Conservation (phyloP, 192 early-diverging fungal species). For the Entophlyctis helioformis region DNA sequence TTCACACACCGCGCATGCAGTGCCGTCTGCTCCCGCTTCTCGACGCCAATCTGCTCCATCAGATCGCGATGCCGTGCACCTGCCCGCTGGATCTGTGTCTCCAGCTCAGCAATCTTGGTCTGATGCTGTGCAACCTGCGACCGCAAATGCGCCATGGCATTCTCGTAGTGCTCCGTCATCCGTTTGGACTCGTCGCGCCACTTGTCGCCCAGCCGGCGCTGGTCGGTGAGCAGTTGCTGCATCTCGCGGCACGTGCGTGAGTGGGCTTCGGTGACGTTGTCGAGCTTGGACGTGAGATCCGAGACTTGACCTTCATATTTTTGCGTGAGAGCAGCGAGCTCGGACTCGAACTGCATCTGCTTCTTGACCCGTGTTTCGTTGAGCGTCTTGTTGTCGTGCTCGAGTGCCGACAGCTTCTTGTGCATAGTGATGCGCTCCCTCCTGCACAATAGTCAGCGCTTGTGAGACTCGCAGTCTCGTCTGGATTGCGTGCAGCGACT, state of each 20-base stretch:
- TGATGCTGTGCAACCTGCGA: slow-evolving; percentile 4
- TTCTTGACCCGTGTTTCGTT: slow-evolving; percentile 6
- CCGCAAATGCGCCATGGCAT: slow-evolving; percentile 10
- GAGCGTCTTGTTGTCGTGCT: slow-evolving; percentile 24
- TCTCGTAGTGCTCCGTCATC: slow-evolving; percentile 11
- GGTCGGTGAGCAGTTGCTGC: slow-evolving; percentile 23
- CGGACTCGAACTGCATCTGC: slow-evolving; percentile 7
- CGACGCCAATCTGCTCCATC: slow-evolving; percentile 14
- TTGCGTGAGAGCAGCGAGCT: slow-evolving; percentile 5
- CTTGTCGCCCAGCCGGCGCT: slow-evolving; percentile 16
- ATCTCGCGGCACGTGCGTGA: slow-evolving; percentile 23
- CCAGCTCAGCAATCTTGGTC: slow-evolving; percentile 12
- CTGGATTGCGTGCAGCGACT: background rate
- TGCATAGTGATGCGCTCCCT: slow-evolving; percentile 17
- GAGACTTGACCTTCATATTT: slow-evolving; percentile 7
- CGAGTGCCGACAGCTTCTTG: slow-evolving; percentile 15
- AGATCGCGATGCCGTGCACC: slow-evolving; percentile 7
- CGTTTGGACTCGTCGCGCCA: slow-evolving; percentile 18
- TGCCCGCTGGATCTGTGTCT: slow-evolving; percentile 3
- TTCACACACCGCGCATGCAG: slow-evolving; percentile 2
- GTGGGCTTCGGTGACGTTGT: slow-evolving; percentile 22
- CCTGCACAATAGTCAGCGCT: slow-evolving; percentile 5
- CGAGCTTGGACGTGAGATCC: slow-evolving; percentile 22
- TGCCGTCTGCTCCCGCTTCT: slow-evolving; percentile 11
- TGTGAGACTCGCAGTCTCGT: background rate